Conservation (phyloP, 306 rosid genomes). For the Pachyrhizus erosus region DNA sequence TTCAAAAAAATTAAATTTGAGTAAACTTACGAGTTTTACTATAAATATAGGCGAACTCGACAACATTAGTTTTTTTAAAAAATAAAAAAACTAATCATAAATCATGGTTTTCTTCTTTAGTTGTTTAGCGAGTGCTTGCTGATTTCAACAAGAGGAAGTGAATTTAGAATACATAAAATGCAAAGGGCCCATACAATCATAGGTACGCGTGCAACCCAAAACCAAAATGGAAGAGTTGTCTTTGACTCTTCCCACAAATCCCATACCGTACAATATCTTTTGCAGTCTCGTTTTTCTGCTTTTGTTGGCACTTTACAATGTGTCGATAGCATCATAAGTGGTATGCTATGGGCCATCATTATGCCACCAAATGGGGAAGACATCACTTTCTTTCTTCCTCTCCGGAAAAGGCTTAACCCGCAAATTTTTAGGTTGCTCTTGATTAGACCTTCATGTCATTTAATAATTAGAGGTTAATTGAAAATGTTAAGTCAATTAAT, state of each 20-base stretch:
- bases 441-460: not conserved
- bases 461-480: not conserved
- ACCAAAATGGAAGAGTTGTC: constrained; percentile 25
- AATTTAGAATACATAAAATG: not conserved
- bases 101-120: not conserved
- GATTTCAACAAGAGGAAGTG: not conserved
- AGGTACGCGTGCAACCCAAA: constrained; percentile 43
- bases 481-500: not conserved
- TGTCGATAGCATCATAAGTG: not conserved
- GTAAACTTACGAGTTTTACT: too few species aligned
- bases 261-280: not conserved
- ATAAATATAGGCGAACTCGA: too few species aligned
- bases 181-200: constrained; percentile 42
- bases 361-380: constrained; percentile 20
- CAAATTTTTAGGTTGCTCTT: not conserved
- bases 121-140: not conserved
- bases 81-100: too few species aligned
- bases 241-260: constrained; percentile 6
- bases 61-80: too few species aligned
- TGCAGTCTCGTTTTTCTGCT: constrained; percentile 10
- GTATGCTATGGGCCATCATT: not conserved
- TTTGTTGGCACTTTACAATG: constrained; percentile 12
- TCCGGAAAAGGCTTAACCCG: not conserved
- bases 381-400: not conserved
- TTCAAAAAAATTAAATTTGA: too few species aligned